Evolutionary conservation across 805 yeast species (phyloP), one percentile per base, ranked within the genome.

Genomic region (Huiozyma naganishii): DNA sequence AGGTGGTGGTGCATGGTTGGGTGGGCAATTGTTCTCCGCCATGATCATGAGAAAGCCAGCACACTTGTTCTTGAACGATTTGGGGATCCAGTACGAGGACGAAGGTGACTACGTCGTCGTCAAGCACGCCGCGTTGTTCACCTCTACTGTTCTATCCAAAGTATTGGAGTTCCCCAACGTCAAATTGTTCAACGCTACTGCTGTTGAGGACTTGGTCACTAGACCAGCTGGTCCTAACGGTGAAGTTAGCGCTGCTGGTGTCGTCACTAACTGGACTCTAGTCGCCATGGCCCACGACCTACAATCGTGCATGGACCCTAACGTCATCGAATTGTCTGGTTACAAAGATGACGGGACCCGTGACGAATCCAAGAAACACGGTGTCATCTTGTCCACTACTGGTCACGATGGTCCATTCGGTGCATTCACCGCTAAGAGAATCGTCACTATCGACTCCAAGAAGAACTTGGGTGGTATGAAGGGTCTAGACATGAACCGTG

Each of bases 351-450:
- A 60, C 41, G 65, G 65, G 39, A 42, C 58, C 11, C 53, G 62
- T 36, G 65, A 60, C 37, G 71, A 48, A 60, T 68, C 58, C 34
- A 47, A 53, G 44, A 60, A 56, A 46, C 62, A 58, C 44, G 65
- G 65, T 55, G 77, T 83, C 44, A 76, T 82, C 45, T 68, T 83
- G 45, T 80, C 87, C 11, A 77, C 87, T 49, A 76, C 86, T 30
- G 90, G 89, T 46, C 89, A 82, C 58, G 90, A 82, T 59, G 89
- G 90, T 55, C 88, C 87, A 42, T 79, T 81, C 65, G 89, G 89
- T 47, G 88, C 89, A 6, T 80, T 80, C 67, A 73, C 78, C 48
- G 87, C 83, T 49, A 82, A 82, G 70, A 74, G 89, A 64, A 69
- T 76, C 40, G 77, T 72, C 27, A 65, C 71, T 43, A 67, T 74